These are phyloP conservation scores for Wallacemonas rigidus DNA, from an alignment of 208 protist genomes.

Conservation along the genomic window DNA sequence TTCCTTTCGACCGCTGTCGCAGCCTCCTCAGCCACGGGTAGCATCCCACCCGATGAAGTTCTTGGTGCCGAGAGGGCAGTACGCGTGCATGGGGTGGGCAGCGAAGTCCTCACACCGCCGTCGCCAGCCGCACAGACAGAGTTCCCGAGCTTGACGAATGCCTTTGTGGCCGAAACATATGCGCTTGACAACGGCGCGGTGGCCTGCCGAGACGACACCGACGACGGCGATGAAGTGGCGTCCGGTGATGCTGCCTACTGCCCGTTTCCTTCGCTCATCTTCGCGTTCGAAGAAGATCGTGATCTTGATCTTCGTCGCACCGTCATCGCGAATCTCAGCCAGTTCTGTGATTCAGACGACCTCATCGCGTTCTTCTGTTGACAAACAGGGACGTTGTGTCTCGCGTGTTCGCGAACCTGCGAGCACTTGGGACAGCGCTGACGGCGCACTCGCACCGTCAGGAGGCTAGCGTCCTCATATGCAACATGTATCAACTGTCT, in stretches of 20 bases:
- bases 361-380: conserved; percentile 10
- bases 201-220: not conserved
- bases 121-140: not conserved
- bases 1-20: no score
- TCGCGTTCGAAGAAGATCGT: not conserved
- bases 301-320: conserved; percentile 29
- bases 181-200: not conserved
- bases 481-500: no score
- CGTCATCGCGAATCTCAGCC: conserved; percentile 25
- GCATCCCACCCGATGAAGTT: no score
- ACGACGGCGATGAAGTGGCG: not conserved
- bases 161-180: not conserved
- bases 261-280: conserved; percentile 14
- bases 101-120: not conserved
- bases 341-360: conserved; percentile 24
- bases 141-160: not conserved
- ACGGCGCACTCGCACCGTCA: no score
- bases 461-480: no score
- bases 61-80: no score
- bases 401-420: not conserved
- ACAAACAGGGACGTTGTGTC: not conserved
- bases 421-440: not conserved
- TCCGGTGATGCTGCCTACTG: not conserved
- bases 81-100: not conserved
- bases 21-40: not conserved